Base-by-base conservation (phyloP, 768 basidiomycete genomes). In the Tulasnella sp. region DNA sequence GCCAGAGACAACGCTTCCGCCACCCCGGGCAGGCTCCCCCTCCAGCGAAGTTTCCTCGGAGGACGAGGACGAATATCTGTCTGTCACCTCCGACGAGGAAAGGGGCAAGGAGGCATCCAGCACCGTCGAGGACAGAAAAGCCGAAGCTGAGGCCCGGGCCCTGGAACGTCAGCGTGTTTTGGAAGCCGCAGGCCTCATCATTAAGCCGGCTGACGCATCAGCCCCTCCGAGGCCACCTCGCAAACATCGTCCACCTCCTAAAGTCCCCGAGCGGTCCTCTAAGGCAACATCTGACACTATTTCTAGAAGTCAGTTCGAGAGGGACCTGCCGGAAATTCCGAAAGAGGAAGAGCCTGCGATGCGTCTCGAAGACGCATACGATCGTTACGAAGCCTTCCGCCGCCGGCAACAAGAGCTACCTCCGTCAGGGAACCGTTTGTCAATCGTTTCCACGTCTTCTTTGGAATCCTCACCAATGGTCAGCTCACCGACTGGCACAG, bases 171-270 rank as follows among this genome's bases (percentile, higher is more conserved):
- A 91, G 82, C 89, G 93, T 28, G 95, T 98, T 9, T 87, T 98
- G n/a, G 92, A 95, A 84, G 94, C 95, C 0, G 96, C 96, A 0
- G 97, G 97, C 3, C 87, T 98, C 37, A 91, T 95, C 79, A 89
- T 97, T 72, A 91, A 92, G 82, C 86, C 89, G 50, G 90, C 92
- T 22, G 88, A 88, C 64, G 88, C 89, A 0, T 91, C 89, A 3
- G 88, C 88, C 24, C 83, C 46, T 77, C 86, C 85, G 82, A 83
- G 24, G 78, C 85, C 6, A 82, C 84, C 3, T 54, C 78, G 34
- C 54, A 78, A 44, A 80, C 80, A 54, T 77, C 83, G 54, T 34
- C 88, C 89, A 72, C 87, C 90, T 4, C 92, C 90, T 75, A 89
- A 88, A 24, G 88, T 89, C 7, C 91, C 90, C 22, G 83, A 85